A percentile compares a stretch with the other conserved stretches of the same genome.
phyloP scores from a whole-genome alignment of 192 early-diverging fungal genomes.

The Borealophlyctis nickersoniae region DNA sequence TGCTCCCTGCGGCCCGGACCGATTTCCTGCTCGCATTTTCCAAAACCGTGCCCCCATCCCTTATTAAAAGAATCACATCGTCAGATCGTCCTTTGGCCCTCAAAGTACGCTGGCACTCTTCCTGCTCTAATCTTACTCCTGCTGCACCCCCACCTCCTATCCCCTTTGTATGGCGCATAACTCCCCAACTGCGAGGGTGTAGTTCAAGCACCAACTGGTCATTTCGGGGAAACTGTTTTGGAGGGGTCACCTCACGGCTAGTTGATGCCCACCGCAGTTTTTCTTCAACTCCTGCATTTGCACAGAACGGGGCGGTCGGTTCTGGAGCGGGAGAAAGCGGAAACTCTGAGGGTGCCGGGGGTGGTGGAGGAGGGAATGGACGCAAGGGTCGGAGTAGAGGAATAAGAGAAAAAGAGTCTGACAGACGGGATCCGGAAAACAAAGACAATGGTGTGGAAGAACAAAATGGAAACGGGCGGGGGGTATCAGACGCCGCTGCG shows the following conservation, averaged over 20 bases:
- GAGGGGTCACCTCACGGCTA: neutral
- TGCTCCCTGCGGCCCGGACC: no score
- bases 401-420: slow-evolving; percentile 4
- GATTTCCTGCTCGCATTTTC: slow-evolving; percentile 17
- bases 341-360: no score
- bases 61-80: neutral
- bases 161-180: neutral
- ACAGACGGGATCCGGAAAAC: slow-evolving; percentile 3
- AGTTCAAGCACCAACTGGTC: slow-evolving; percentile 6
- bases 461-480: neutral
- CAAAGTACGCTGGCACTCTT: neutral
- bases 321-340: neutral
- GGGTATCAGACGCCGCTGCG: neutral
- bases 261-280: no score
- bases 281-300: no score
- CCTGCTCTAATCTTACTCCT: slow-evolving; percentile 1
- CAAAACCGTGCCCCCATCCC: slow-evolving; percentile 6
- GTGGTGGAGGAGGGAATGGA: no score
- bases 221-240: slow-evolving; percentile 14
- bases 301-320: no score
- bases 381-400: neutral
- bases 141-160: neutral
- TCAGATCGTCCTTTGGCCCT: neutral
- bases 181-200: slow-evolving; percentile 1
- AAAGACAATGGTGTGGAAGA: slow-evolving; percentile 1